These are phyloP conservation scores for Trichoderma virens DNA, from an alignment of 495 filamentous ascomycete genomes.

Conservation along the genomic window DNA sequence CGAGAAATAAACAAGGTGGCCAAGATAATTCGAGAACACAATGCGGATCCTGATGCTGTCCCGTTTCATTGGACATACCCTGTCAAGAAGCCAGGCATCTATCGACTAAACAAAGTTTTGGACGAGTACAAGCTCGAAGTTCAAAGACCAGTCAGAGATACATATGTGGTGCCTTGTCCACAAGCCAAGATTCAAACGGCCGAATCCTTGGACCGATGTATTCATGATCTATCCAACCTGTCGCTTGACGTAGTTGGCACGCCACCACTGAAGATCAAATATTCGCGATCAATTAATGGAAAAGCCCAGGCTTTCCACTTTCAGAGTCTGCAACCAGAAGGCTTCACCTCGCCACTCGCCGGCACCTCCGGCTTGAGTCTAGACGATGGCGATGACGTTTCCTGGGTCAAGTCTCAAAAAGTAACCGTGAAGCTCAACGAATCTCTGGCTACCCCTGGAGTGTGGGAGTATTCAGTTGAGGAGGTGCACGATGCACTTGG, in stretches of 20 bases:
- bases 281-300: conserved; percentile 73
- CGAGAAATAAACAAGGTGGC: conserved; percentile 55
- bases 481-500: conserved; percentile 86
- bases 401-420: conserved; percentile 70
- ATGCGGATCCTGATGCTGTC: conserved; percentile 42
- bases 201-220: conserved; percentile 57
- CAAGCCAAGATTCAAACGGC: conserved; percentile 61
- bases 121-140: conserved; percentile 94
- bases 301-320: conserved; percentile 69
- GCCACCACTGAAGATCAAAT: conserved; percentile 85
- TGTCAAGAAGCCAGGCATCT: conserved; percentile 76
- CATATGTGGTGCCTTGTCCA: conserved; percentile 78
- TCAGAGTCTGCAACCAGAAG: conserved; percentile 86
- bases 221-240: conserved; percentile 79
- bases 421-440: conserved; percentile 81
- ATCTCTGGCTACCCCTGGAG: conserved; percentile 64
- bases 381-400: conserved; percentile 47
- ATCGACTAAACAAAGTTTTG: conserved; percentile 72
- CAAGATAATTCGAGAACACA: conserved; percentile 40
- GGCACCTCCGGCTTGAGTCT: not conserved
- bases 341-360: conserved; percentile 66
- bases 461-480: conserved; percentile 85
- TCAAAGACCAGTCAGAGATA: conserved; percentile 60
- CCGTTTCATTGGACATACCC: conserved; percentile 49
- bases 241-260: conserved; percentile 76